phyloP scores from a whole-genome alignment of 2,329 filamentous ascomycete genomes.

The Juglanconis oblonga region DNA sequence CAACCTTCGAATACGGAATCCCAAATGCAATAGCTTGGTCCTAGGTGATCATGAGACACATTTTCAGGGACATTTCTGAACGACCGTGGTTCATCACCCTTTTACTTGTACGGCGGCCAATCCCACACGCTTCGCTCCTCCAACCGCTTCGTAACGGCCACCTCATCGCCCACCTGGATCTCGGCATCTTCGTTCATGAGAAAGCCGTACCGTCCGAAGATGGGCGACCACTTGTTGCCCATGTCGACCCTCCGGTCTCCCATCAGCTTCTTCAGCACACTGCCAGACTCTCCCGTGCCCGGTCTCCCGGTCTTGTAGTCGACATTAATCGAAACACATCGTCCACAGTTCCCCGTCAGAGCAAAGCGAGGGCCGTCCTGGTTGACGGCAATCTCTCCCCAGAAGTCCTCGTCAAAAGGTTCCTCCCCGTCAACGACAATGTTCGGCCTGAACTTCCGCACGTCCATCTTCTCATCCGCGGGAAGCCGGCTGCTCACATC shows the following conservation, averaged over 20 bases:
- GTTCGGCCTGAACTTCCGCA: conserved; percentile 71
- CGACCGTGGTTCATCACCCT: background rate
- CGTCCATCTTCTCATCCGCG: conserved; percentile 49
- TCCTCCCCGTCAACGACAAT: conserved; percentile 62
- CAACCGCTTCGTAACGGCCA: conserved; percentile 46
- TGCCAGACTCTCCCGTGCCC: conserved; percentile 54
- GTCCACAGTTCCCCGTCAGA: conserved; percentile 67
- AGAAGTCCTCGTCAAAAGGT: conserved; percentile 70
- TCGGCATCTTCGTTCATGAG: conserved; percentile 34
- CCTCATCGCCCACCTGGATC: conserved; percentile 54
- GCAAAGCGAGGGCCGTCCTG: conserved; percentile 37
- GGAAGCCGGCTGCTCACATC: conserved; percentile 60
- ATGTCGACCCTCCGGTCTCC: conserved; percentile 66
- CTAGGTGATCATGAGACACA: background rate
- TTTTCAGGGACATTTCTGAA: background rate
- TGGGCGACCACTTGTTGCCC: conserved; percentile 65
- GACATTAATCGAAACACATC: conserved; percentile 69
- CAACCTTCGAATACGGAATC: background rate
- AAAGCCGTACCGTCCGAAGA: conserved; percentile 74
- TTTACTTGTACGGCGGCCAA: conserved; percentile 14
- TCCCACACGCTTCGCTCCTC: conserved; percentile 14
- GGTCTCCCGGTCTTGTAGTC: conserved; percentile 64
- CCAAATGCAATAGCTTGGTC: background rate
- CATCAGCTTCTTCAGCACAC: conserved; percentile 67
- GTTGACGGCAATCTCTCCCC: conserved; percentile 56